Evolutionary conservation across 2,329 filamentous ascomycete species (phyloP), one percentile per base, ranked within the genome.

Genomic region (Ophiocordyceps australis): DNA sequence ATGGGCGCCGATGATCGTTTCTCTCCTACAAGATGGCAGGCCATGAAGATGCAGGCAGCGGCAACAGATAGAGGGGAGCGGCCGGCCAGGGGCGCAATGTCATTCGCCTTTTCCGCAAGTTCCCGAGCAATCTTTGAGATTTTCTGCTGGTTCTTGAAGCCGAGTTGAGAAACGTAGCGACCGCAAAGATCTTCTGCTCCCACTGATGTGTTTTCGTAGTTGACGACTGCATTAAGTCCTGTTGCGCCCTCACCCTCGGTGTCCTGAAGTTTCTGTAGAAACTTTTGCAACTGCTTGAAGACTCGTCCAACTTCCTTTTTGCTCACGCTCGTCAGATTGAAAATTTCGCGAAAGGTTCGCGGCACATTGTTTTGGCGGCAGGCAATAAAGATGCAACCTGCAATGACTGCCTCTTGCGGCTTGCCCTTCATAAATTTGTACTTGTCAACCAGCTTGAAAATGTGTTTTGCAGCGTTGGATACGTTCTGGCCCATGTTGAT

Each of bases 221-320:
- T 63, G 36, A 72, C 64, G 52, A 74, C 68, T 48, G 53, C 69
- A 59, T 57, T 59, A 46, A 53, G 57, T 11, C 49, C 49, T 16
- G 42, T 47, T 39, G 52, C 46, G 43, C 54, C 52, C 37, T 62
- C 54, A 33, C 59, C 56, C 7, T 52, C 50, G n/a, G 42, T 45
- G 35, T 75, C 73, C 42, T 81, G 69, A 26, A 74, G 66, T 40
- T 74, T 74, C 42, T 75, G 72, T 43, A 95, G 66, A 54, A 92
- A 94, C 38, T 75, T 73, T 54, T 95, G 85, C 23, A 98, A 63
- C 30, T 73, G 62, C 59, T 98, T 98, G 66, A 94, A 98, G 14
- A 86, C 86, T 30, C 85, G 65, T 14, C 89, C 89, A 35, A 98
- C 93, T 46, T 98, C 91, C 57, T 95, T 95, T 60, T 95, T 94